These are phyloP conservation scores for Fusarium sp. DNA, from an alignment of 2,329 filamentous ascomycete genomes.

Conservation along the genomic window DNA sequence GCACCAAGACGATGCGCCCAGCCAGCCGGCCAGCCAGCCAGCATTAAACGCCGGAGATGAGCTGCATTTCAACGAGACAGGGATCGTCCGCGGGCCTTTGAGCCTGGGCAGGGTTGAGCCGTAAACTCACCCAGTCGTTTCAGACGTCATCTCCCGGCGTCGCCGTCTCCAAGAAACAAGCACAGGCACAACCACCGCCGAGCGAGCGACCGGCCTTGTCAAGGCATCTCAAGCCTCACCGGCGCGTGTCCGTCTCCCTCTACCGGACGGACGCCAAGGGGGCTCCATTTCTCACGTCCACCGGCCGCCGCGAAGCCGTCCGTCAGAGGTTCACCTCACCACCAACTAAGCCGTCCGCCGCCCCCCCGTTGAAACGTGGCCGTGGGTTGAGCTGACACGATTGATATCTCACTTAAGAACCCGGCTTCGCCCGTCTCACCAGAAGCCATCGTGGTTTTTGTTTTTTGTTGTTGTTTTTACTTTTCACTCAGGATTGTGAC, in stretches of 20 bases:
- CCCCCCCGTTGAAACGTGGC: background rate
- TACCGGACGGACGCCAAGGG: background rate
- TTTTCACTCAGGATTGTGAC: background rate
- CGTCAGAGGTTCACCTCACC: background rate
- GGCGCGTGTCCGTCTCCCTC: background rate
- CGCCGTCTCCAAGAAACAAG: constrained; percentile 33
- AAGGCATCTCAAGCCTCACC: background rate
- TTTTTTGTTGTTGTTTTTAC: constrained; percentile 8
- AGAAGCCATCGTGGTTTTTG: background rate
- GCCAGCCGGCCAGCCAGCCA: constrained; percentile 23
- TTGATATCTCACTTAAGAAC: background rate
- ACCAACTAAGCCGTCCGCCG: background rate
- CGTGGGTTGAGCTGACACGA: background rate
- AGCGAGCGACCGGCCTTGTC: background rate
- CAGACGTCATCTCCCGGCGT: constrained; percentile 43
- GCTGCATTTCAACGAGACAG: constrained; percentile 36
- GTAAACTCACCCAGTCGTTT: constrained; percentile 32
- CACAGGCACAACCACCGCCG: background rate
- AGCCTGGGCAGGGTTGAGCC: constrained; percentile 39
- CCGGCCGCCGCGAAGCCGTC: background rate
- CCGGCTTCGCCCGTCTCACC: constrained; percentile 4
- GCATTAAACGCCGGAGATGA: constrained; percentile 44
- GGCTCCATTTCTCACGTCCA: background rate
- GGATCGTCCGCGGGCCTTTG: constrained; percentile 43
- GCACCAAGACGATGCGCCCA: constrained; percentile 7